A percentile compares a stretch with the other conserved stretches of the same genome.
These are phyloP conservation scores for Capsicum pubescens DNA, from an alignment of 257 asterid species.

Conservation along the genomic window DNA sequence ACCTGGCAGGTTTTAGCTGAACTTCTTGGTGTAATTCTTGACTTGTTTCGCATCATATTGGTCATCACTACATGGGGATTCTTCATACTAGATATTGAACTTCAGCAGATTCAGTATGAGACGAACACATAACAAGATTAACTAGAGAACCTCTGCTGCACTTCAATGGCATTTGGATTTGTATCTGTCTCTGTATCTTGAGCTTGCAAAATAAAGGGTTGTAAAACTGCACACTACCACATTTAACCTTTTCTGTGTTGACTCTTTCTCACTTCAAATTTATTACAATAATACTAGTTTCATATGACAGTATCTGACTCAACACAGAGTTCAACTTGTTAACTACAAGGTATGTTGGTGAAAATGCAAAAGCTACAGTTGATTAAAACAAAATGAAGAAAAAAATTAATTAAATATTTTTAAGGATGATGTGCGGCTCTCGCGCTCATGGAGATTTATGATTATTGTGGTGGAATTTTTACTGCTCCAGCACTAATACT, in stretches of 20 bases:
- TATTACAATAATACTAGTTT: neutral
- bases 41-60: neutral
- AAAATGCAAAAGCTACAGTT: neutral
- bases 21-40: neutral
- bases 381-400: no score
- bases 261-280: neutral
- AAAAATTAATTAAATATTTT: no score
- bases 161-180: neutral
- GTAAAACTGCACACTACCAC: neutral
- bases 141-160: neutral
- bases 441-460: no score
- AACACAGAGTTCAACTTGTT: neutral
- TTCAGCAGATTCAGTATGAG: conserved; percentile 14
- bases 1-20: neutral
- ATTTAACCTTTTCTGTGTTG: neutral
- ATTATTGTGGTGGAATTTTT: no score
- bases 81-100: neutral
- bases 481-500: no score
- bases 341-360: neutral
- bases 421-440: no score
- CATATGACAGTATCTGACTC: neutral
- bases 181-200: neutral
- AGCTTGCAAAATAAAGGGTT: neutral
- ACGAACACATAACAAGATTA: neutral
- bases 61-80: neutral